These are phyloP conservation scores for Fusarium torreyae DNA, from an alignment of 2,329 filamentous ascomycete genomes.

Conservation along the genomic window DNA sequence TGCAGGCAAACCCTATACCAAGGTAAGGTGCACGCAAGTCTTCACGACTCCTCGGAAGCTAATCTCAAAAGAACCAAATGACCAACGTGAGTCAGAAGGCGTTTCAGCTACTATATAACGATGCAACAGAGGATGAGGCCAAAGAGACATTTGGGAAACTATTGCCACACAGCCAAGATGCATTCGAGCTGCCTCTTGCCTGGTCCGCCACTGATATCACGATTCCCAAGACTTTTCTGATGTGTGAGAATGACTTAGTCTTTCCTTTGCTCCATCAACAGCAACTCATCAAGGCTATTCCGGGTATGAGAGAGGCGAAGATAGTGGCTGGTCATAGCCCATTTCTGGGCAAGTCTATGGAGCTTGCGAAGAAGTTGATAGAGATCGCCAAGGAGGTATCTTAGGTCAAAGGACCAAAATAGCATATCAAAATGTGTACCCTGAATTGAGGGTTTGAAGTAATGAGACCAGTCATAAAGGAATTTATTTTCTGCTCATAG, in stretches of 20 bases:
- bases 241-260: slow-evolving; percentile 15
- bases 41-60: not conserved
- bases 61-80: slow-evolving; percentile 1
- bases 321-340: slow-evolving; percentile 7
- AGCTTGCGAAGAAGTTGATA: not conserved
- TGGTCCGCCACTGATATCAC: slow-evolving; percentile 10
- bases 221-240: slow-evolving; percentile 7
- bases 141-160: not conserved
- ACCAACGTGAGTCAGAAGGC: not conserved
- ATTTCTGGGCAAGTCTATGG: slow-evolving; percentile 1
- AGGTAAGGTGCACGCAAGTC: not conserved
- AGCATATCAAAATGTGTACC: no score
- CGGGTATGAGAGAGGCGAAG: slow-evolving; percentile 1
- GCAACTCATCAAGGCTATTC: slow-evolving; percentile 3
- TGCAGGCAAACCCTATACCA: slow-evolving; percentile 1
- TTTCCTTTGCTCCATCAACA: slow-evolving; percentile 1
- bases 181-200: slow-evolving; percentile 6
- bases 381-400: not conserved
- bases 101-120: slow-evolving; percentile 2
- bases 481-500: no score
- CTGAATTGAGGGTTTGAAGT: no score
- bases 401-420: no score
- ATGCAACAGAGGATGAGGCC: slow-evolving; percentile 2
- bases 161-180: slow-evolving; percentile 8
- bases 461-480: no score